A percentile compares a stretch with the other conserved stretches of the same genome.
These are phyloP conservation scores for Kregervanrija fluxuum DNA, from an alignment of 805 yeast genomes.

Conservation along the genomic window DNA sequence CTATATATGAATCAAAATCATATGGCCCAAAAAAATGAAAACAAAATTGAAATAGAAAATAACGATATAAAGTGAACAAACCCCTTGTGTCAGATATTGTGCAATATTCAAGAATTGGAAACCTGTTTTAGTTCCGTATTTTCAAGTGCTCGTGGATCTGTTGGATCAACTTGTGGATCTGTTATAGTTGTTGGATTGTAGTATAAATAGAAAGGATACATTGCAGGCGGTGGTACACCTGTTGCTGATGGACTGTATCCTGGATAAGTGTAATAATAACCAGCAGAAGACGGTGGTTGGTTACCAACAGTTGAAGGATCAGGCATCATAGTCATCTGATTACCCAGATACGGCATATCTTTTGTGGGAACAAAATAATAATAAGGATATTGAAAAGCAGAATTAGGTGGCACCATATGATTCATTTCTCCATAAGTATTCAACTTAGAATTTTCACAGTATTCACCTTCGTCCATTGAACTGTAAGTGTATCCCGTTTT, in stretches of 20 bases:
- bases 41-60: too few species aligned
- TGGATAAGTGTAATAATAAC: conserved; percentile 24
- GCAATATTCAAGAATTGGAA: too few species aligned
- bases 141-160: too few species aligned
- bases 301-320: not conserved
- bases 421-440: not conserved
- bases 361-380: conserved; percentile 25
- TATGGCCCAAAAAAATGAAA: too few species aligned
- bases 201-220: conserved; percentile 27
- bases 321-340: conserved; percentile 4
- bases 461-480: conserved; percentile 22
- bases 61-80: too few species aligned
- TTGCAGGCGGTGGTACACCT: conserved; percentile 14
- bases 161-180: not conserved
- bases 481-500: conserved; percentile 23
- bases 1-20: too few species aligned
- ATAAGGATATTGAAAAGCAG: conserved; percentile 19
- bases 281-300: conserved; percentile 14
- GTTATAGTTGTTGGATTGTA: conserved; percentile 18
- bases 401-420: conserved; percentile 1
- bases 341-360: conserved; percentile 14
- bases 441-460: not conserved
- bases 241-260: conserved; percentile 16
- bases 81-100: too few species aligned
- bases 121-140: too few species aligned